Conservation (phyloP, 805 yeast species). For the Gaillardinia entomophila region DNA sequence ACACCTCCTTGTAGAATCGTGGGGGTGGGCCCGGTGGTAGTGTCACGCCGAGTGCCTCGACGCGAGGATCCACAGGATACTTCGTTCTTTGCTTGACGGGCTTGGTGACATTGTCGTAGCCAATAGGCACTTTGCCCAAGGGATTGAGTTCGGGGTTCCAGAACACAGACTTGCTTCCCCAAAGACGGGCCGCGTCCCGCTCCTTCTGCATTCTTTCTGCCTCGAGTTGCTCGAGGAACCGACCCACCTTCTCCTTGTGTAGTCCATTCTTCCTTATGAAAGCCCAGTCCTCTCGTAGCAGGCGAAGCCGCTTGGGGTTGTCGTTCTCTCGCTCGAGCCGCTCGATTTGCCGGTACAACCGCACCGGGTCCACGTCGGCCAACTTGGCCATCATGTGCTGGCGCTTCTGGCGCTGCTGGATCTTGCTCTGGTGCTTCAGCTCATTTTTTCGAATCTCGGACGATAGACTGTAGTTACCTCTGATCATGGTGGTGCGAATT, state of each 20-base stretch:
- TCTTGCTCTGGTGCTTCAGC: slow-evolving; percentile 25
- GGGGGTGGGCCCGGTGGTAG: slow-evolving; percentile 42
- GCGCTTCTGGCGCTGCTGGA: slow-evolving; percentile 33
- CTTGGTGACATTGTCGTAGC: slow-evolving; percentile 22
- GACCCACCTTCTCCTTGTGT: slow-evolving; percentile 22
- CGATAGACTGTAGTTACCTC: slow-evolving; percentile 29
- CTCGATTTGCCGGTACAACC: slow-evolving; percentile 27
- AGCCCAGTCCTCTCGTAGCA: slow-evolving; percentile 35
- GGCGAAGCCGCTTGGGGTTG: slow-evolving; percentile 13
- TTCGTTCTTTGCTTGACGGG: slow-evolving; percentile 14
- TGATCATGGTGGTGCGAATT: slow-evolving; percentile 11
- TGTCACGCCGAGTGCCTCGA: slow-evolving; percentile 19
- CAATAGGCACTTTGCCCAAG: slow-evolving; percentile 46
- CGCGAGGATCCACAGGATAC: slow-evolving; percentile 24
- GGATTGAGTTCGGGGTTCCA: slow-evolving; percentile 67
- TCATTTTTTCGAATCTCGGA: slow-evolving; percentile 33
- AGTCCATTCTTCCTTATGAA: slow-evolving; percentile 29
- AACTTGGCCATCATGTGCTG: slow-evolving; percentile 20
- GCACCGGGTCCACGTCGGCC: slow-evolving; percentile 27
- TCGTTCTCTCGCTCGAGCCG: slow-evolving; percentile 14
- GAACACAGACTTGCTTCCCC: slow-evolving; percentile 48
- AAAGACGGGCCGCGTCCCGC: slow-evolving; percentile 17
- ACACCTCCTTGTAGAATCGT: slow-evolving; percentile 38
- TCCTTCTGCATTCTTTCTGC: slow-evolving; percentile 10
- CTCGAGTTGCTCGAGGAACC: slow-evolving; percentile 16